These are phyloP conservation scores for Globisporangium cylindrosporum DNA, from an alignment of 352 stramenopile genomes.

Conservation along the genomic window DNA sequence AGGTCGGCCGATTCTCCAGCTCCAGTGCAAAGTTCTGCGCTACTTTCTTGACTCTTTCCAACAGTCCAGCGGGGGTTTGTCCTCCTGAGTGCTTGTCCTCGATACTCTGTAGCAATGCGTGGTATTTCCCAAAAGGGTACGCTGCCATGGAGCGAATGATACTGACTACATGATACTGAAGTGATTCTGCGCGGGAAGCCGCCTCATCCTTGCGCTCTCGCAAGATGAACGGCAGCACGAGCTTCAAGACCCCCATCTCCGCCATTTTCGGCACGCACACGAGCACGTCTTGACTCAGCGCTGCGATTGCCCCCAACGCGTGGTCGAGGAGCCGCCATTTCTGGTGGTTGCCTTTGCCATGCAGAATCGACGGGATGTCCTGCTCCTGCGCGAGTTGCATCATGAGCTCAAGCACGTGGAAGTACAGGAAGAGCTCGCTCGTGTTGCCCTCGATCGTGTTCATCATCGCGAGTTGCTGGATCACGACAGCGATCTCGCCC, in stretches of 20 bases:
- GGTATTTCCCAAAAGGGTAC: constrained; percentile 63
- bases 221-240: constrained; percentile 35
- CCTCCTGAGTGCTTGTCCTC: constrained; percentile 21
- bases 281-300: constrained; percentile 59
- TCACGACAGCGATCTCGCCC: constrained; percentile 56
- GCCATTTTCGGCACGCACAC: constrained; percentile 56
- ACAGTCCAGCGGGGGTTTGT: constrained; percentile 16
- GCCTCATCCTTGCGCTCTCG: constrained; percentile 10
- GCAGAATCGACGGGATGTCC: constrained; percentile 19
- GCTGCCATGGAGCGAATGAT: constrained; percentile 52
- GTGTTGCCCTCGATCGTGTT: constrained; percentile 61
- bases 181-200: constrained; percentile 25
- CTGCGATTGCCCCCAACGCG: constrained; percentile 46
- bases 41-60: constrained; percentile 59
- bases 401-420: constrained; percentile 54
- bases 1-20: constrained; percentile 30
- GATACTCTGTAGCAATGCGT: constrained; percentile 26
- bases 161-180: constrained; percentile 50
- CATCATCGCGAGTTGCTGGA: constrained; percentile 48
- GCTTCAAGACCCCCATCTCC: constrained; percentile 32
- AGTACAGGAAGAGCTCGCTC: constrained; percentile 69
- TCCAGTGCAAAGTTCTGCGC: constrained; percentile 59
- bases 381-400: constrained; percentile 23
- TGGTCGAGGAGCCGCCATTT: constrained; percentile 48
- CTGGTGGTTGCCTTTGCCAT: constrained; percentile 21